Conservation (phyloP, 2,329 filamentous ascomycete genomes). For the Basipetospora sp. region DNA sequence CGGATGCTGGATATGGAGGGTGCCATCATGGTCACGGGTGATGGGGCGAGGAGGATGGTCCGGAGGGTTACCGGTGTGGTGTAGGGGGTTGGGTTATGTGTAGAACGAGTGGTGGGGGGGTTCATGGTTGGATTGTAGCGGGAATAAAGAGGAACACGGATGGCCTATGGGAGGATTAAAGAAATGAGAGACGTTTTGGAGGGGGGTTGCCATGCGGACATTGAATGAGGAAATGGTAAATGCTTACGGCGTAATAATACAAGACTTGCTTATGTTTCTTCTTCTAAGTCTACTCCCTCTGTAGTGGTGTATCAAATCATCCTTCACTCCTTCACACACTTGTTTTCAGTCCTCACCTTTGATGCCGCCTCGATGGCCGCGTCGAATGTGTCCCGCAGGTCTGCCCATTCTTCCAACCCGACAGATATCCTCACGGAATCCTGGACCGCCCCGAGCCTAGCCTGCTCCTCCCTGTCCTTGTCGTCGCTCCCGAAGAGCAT, state of each 20-base stretch:
- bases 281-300: too few species aligned
- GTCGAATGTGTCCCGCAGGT: constrained; percentile 25
- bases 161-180: too few species aligned
- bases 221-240: too few species aligned
- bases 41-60: constrained; percentile 70
- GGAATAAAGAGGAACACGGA: too few species aligned
- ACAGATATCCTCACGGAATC: constrained; percentile 32
- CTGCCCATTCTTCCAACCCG: constrained; percentile 29
- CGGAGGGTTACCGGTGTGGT: constrained; percentile 51
- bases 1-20: constrained; percentile 73
- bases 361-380: constrained; percentile 18
- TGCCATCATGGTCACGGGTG: constrained; percentile 62
- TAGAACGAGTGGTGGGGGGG: too few species aligned
- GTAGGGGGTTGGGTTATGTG: too few species aligned
- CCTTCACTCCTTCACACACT: background rate
- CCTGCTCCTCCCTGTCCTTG: constrained; percentile 22
- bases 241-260: too few species aligned
- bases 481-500: constrained; percentile 26
- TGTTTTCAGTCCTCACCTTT: background rate
- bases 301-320: too few species aligned
- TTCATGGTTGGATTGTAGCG: too few species aligned
- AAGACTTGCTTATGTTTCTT: too few species aligned
- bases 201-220: background rate
- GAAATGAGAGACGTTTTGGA: too few species aligned
- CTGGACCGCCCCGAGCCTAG: constrained; percentile 21